A percentile compares a stretch with the other conserved stretches of the same genome.
Conservation (phyloP, 2,329 filamentous ascomycete species). For the Aspergillus awamori region DNA sequence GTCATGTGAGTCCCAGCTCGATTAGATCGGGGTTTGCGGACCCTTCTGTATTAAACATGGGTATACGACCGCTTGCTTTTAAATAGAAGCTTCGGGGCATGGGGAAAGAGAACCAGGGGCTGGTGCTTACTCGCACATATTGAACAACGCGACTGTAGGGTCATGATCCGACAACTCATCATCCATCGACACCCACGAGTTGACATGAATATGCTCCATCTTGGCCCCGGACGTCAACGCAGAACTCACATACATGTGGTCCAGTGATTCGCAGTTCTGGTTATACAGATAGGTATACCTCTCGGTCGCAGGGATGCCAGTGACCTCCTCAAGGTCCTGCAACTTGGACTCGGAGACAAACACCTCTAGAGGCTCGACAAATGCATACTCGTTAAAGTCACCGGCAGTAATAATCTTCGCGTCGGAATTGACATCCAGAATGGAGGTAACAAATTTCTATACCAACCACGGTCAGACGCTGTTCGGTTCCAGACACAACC, state of each 20-base stretch:
- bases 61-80: too few relatives aligned
- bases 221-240: constrained; percentile 48
- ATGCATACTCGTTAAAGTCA: constrained; percentile 74
- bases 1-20: too few relatives aligned
- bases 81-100: too few relatives aligned
- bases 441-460: constrained; percentile 58
- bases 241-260: constrained; percentile 69
- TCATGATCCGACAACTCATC: constrained; percentile 69
- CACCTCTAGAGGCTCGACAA: constrained; percentile 60
- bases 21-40: too few relatives aligned
- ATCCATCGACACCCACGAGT: constrained; percentile 64
- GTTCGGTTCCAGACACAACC: neutral
- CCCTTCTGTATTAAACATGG: too few relatives aligned
- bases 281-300: constrained; percentile 73
- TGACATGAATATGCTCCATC: constrained; percentile 69
- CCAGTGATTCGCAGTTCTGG: constrained; percentile 69
- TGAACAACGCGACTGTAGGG: constrained; percentile 65
- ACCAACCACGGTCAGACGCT: neutral
- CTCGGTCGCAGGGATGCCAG: constrained; percentile 56
- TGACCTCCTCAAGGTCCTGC: constrained; percentile 64
- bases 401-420: constrained; percentile 65
- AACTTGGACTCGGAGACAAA: constrained; percentile 61
- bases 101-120: too few relatives aligned
- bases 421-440: constrained; percentile 59
- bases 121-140: constrained; percentile 53